A percentile compares a stretch with the other conserved stretches of the same genome.
These are phyloP conservation scores for Suhomyces panamericanus DNA, from an alignment of 1,139 yeast species.

Conservation along the genomic window DNA sequence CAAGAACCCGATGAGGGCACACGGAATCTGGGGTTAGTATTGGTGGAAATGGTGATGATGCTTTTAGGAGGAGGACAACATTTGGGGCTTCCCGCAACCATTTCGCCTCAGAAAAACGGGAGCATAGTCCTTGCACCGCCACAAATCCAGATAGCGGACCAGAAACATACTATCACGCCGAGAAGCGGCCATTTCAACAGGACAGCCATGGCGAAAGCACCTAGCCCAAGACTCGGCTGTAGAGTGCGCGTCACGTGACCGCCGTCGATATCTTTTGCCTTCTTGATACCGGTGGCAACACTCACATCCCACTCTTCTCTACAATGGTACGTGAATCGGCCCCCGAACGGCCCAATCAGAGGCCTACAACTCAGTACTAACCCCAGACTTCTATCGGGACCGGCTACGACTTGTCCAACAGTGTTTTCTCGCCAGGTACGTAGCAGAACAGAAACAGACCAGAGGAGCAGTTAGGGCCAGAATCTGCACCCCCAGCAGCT, in stretches of 20 bases:
- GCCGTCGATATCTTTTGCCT: slow-evolving; percentile 1
- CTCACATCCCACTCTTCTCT: slow-evolving; percentile 2
- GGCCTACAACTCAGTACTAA: slow-evolving; percentile 13
- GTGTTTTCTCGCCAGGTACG: slow-evolving; percentile 65
- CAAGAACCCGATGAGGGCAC: slow-evolving; percentile 54
- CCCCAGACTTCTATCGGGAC: slow-evolving; percentile 87
- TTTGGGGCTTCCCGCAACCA: not conserved
- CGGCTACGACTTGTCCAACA: slow-evolving; percentile 93
- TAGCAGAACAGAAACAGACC: slow-evolving; percentile 4
- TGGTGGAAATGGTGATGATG: slow-evolving; percentile 3
- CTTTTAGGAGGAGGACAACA: slow-evolving; percentile 16
- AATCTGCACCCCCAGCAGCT: too few species aligned
- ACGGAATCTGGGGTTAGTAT: slow-evolving; percentile 55
- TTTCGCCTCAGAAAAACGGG: not conserved
- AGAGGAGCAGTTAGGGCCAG: too few species aligned
- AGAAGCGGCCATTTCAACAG: slow-evolving; percentile 58
- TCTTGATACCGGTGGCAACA: slow-evolving; percentile 15
- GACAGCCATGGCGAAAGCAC: slow-evolving; percentile 30
- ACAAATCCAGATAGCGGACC: too few species aligned
- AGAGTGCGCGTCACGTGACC: slow-evolving; percentile 2
- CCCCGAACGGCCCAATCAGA: not conserved
- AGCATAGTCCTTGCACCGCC: not conserved
- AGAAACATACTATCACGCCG: slow-evolving; percentile 50
- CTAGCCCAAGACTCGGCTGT: not conserved
- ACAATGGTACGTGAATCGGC: slow-evolving; percentile 14